Conservation (phyloP, 805 yeast species). For the Komagataella populi region DNA sequence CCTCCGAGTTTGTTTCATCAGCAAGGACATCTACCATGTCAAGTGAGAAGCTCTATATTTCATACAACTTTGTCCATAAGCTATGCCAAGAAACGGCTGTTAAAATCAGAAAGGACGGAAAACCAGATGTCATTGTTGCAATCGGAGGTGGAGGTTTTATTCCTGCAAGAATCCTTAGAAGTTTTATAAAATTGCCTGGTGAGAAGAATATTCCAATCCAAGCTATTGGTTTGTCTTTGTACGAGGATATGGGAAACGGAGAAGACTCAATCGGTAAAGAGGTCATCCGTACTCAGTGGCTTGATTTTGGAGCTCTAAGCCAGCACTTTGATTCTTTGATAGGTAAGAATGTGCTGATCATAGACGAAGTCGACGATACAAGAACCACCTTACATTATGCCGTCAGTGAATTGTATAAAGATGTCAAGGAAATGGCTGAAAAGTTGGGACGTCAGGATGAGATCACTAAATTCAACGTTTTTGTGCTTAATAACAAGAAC, state of each 20-base stretch:
- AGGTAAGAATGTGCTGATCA: conserved; percentile 71
- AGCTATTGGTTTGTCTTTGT: conserved; percentile 54
- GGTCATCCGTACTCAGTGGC: conserved; percentile 83
- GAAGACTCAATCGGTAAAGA: conserved; percentile 57
- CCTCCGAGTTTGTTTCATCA: background rate
- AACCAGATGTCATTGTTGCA: conserved; percentile 47
- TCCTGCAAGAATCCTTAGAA: conserved; percentile 54
- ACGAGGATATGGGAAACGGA: conserved; percentile 40
- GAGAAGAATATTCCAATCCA: conserved; percentile 58
- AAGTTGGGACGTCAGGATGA: conserved; percentile 45
- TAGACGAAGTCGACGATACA: conserved; percentile 87
- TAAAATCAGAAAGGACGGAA: conserved; percentile 25
- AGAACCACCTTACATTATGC: conserved; percentile 86
- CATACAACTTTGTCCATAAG: conserved; percentile 75
- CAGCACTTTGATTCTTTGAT: conserved; percentile 63
- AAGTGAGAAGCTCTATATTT: conserved; percentile 39
- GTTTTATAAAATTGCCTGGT: conserved; percentile 44
- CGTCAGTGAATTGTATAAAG: conserved; percentile 58
- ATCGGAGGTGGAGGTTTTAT: conserved; percentile 69
- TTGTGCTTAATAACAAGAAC: conserved; percentile 74
- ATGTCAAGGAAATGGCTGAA: conserved; percentile 45
- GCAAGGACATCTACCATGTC: conserved; percentile 11
- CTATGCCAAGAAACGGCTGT: conserved; percentile 57
- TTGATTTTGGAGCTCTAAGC: conserved; percentile 62
- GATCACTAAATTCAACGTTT: conserved; percentile 55